These are phyloP conservation scores for Gastrodia elata DNA, from an alignment of 106 monocot genomes.

Conservation along the genomic window DNA sequence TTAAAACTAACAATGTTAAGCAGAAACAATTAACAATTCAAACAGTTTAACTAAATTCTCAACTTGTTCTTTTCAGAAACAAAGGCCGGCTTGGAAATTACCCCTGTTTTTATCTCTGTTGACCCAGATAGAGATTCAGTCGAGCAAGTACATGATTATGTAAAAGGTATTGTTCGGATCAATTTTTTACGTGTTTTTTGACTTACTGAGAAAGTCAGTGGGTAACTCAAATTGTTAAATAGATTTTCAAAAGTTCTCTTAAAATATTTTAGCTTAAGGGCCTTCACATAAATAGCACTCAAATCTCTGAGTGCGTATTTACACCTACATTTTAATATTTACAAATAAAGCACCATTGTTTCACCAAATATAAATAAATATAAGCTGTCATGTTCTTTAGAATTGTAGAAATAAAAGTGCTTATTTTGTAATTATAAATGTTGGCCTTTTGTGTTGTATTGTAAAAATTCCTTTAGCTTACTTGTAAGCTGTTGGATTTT, in stretches of 20 bases:
- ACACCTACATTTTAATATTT: no score
- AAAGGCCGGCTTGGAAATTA: conserved; percentile 49
- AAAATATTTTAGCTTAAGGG: neutral
- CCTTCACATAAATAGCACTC: no score
- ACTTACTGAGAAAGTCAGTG: neutral
- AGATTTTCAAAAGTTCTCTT: neutral
- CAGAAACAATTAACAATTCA: no score
- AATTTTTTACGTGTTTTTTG: neutral
- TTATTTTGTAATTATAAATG: no score
- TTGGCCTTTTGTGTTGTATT: no score
- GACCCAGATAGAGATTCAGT: conserved; percentile 98
- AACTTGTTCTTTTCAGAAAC: conserved; percentile 35
- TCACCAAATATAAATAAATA: no score
- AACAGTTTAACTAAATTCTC: conserved; percentile 9
- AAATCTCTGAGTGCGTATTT: no score
- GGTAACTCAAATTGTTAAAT: neutral
- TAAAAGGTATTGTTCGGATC: conserved; percentile 49
- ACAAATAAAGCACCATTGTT: no score
- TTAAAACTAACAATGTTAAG: no score
- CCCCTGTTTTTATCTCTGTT: conserved; percentile 92
- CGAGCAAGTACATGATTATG: conserved; percentile 85
- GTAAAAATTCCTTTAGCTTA: neutral
- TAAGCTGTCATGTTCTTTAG: no score
- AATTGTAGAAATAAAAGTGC: no score
- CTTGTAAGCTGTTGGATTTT: conserved; percentile 7